Conservation (phyloP, 2,329 filamentous ascomycete genomes). For the Endoconidiophora laricicola region DNA sequence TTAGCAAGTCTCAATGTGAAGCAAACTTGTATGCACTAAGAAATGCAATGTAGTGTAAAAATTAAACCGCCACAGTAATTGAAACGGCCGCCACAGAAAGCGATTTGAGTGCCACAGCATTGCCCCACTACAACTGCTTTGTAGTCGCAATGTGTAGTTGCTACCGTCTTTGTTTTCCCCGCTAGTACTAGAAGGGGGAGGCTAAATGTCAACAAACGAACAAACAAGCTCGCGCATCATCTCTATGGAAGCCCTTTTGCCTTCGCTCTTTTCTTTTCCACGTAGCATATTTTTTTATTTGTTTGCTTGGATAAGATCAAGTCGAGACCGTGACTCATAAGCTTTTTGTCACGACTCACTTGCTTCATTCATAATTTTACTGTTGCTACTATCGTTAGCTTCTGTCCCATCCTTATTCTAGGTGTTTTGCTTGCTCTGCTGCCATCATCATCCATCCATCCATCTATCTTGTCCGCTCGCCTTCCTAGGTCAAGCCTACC, state of each 20-base stretch:
- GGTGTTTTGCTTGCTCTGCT: neutral
- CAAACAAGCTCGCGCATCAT: neutral
- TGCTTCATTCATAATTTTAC: neutral
- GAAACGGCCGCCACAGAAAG: slow-evolving; percentile 2
- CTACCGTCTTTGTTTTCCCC: slow-evolving; percentile 8
- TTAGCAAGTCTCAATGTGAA: too few relatives aligned
- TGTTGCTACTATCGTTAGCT: too few relatives aligned
- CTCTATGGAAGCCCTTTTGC: neutral
- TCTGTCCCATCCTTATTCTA: too few relatives aligned
- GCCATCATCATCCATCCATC: neutral
- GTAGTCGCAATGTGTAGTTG: neutral
- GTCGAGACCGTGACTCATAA: too few relatives aligned
- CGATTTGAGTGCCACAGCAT: neutral
- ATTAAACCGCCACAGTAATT: neutral
- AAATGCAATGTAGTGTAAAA: too few relatives aligned
- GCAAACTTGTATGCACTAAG: neutral
- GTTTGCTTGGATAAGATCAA: neutral
- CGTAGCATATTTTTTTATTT: neutral
- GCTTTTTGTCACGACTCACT: neutral
- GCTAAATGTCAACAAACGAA: slow-evolving; percentile 11
- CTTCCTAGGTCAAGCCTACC: neutral
- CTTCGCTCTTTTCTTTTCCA: neutral
- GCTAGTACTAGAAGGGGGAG: neutral
- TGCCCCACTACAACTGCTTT: slow-evolving; percentile 6
- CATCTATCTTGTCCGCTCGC: neutral